Conservation (phyloP, 805 yeast genomes). For the Starmerella vitae region DNA sequence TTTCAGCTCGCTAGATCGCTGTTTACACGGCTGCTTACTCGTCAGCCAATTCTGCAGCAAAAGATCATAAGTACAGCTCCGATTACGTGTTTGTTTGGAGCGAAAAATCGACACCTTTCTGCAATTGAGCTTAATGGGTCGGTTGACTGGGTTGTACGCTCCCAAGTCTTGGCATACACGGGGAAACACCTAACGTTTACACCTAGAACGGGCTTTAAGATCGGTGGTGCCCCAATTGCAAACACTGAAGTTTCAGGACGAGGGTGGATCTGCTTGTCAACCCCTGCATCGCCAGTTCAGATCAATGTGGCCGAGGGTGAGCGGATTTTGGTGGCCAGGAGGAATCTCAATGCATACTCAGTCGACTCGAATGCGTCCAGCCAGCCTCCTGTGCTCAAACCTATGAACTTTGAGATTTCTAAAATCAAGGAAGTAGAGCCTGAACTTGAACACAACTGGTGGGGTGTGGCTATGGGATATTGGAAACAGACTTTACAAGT, state of each 20-base stretch:
- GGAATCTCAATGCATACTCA: conserved; percentile 33
- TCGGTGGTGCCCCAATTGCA: conserved; percentile 23
- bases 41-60: conserved; percentile 21
- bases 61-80: conserved; percentile 17
- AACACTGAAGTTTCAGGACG: conserved; percentile 31
- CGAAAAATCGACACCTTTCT: conserved; percentile 20
- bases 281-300: conserved; percentile 31
- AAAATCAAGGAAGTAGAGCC: background rate
- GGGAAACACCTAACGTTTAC: conserved; percentile 27
- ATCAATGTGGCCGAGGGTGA: conserved; percentile 31
- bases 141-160: conserved; percentile 33
- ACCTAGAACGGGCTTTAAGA: conserved; percentile 20
- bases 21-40: conserved; percentile 13
- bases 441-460: background rate
- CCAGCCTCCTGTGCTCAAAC: conserved; percentile 3
- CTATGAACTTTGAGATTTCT: conserved; percentile 5
- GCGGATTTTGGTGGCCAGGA: conserved; percentile 30
- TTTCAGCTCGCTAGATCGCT: conserved; percentile 13
- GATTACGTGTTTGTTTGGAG: conserved; percentile 15
- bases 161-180: conserved; percentile 35
- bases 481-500: background rate
- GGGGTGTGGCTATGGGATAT: background rate
- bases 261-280: conserved; percentile 34
- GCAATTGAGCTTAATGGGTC: conserved; percentile 31
- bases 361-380: conserved; percentile 17